Conservation (phyloP, 1,284 basidiomycete species). For the Phellopilus nigrolimitatus region DNA sequence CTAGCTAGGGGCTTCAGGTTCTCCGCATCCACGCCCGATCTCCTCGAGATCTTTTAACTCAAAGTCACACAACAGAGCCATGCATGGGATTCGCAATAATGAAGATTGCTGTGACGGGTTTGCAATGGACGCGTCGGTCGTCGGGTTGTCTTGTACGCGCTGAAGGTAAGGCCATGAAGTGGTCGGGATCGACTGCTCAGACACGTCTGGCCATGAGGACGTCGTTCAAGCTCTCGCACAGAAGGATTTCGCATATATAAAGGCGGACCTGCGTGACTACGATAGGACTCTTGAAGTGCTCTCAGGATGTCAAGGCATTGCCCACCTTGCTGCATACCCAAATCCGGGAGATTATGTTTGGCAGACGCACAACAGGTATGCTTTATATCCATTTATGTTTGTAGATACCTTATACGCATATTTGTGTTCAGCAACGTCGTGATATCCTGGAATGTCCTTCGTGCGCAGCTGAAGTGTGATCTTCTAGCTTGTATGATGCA, state of each 20-base stretch:
- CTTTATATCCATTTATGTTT: background rate
- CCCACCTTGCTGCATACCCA: slow-evolving; percentile 52
- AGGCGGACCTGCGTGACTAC: slow-evolving; percentile 48
- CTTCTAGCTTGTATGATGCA: background rate
- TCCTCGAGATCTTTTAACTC: too few species aligned
- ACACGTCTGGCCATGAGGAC: slow-evolving; percentile 21
- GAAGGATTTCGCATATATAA: slow-evolving; percentile 38
- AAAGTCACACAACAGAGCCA: too few species aligned
- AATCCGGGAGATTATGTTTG: slow-evolving; percentile 52
- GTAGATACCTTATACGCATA: background rate
- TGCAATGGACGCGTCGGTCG: slow-evolving; percentile 58
- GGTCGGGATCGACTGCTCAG: slow-evolving; percentile 48
- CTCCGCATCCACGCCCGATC: too few species aligned
- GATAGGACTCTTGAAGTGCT: slow-evolving; percentile 41
- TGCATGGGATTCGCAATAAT: slow-evolving; percentile 23
- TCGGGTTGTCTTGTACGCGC: slow-evolving; percentile 46
- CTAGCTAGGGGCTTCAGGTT: too few species aligned
- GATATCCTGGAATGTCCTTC: slow-evolving; percentile 62
- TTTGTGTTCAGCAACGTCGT: slow-evolving; percentile 52
- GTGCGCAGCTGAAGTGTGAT: slow-evolving; percentile 56
- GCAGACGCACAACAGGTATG: slow-evolving; percentile 53
- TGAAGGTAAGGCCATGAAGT: slow-evolving; percentile 53
- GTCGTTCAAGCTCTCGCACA: slow-evolving; percentile 18
- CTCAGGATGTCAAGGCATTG: slow-evolving; percentile 49
- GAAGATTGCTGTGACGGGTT: slow-evolving; percentile 57